phyloP scores from a whole-genome alignment of 441 rosid species.

The Syzygium syzygioides region DNA sequence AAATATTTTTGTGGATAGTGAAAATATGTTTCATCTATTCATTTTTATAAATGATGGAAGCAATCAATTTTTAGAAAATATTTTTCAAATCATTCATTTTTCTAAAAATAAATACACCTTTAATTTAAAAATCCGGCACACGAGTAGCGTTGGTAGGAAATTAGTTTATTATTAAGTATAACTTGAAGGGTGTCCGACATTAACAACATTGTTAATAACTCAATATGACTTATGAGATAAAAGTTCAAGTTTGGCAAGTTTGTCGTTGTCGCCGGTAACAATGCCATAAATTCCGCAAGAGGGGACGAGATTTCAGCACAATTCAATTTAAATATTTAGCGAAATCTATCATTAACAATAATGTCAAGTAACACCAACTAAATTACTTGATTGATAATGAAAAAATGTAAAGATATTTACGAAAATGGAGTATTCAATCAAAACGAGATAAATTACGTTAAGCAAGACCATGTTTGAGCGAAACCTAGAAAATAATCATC shows the following conservation, averaged over 20 bases:
- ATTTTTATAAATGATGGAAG: not conserved
- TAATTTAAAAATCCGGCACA: not conserved
- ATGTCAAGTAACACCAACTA: not conserved
- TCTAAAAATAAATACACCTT: not conserved
- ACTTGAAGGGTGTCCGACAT: not conserved
- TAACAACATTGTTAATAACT: not conserved
- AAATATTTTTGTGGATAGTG: too few species aligned
- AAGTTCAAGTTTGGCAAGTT: not conserved
- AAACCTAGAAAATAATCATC: not conserved
- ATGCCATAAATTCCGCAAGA: not conserved
- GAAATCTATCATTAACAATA: not conserved
- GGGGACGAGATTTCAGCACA: not conserved
- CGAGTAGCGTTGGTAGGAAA: not conserved
- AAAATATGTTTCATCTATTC: too few species aligned
- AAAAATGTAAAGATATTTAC: not conserved
- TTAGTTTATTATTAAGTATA: not conserved
- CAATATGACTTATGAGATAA: not conserved
- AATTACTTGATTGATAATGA: not conserved
- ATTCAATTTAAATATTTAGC: not conserved
- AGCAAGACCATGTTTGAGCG: not conserved
- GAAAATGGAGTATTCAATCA: not conserved
- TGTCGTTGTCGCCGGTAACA: not conserved
- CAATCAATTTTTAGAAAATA: fast-evolving
- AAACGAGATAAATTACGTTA: not conserved
- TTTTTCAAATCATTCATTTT: not conserved